These are phyloP conservation scores for Rhodotorula sphaerocarpa DNA, from an alignment of 768 basidiomycete species.

Conservation along the genomic window DNA sequence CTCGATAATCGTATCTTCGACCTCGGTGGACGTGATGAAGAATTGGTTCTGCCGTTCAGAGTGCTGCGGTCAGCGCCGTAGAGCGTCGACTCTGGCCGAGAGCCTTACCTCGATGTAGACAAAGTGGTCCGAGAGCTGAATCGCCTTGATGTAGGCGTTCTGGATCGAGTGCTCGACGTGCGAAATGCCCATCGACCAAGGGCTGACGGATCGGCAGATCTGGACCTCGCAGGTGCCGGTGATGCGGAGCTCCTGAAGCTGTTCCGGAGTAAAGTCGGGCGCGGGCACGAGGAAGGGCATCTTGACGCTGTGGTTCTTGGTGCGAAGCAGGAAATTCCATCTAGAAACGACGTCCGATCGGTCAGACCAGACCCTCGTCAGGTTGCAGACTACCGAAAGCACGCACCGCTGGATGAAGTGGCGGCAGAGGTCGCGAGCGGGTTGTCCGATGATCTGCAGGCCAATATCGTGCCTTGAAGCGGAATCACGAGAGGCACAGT, in stretches of 20 bases:
- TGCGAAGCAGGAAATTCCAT: conserved; percentile 88
- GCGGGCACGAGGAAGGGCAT: conserved; percentile 94
- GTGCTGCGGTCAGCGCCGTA: too few relatives aligned
- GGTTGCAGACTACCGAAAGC: neutral
- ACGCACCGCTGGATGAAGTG: conserved; percentile 84
- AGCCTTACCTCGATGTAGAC: conserved; percentile 68
- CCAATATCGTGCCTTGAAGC: conserved; percentile 82
- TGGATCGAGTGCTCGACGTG: conserved; percentile 66
- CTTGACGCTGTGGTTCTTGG: conserved; percentile 83
- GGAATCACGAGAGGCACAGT: neutral
- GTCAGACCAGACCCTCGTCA: neutral
- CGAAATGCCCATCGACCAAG: conserved; percentile 91
- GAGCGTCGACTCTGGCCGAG: too few relatives aligned
- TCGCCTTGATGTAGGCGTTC: conserved; percentile 52
- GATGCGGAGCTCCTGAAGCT: conserved; percentile 68
- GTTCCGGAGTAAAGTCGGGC: conserved; percentile 75
- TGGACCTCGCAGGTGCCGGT: conserved; percentile 96
- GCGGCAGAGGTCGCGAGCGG: conserved; percentile 83
- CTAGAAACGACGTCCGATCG: conserved; percentile 45
- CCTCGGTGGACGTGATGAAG: conserved; percentile 55
- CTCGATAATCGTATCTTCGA: conserved; percentile 77
- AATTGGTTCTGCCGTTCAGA: conserved; percentile 44
- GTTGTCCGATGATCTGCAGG: conserved; percentile 91
- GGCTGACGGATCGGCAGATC: conserved; percentile 87
- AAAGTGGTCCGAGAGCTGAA: conserved; percentile 88